Conservation (phyloP, 148 eudicot genomes). For the Chenopodium berlandieri region DNA sequence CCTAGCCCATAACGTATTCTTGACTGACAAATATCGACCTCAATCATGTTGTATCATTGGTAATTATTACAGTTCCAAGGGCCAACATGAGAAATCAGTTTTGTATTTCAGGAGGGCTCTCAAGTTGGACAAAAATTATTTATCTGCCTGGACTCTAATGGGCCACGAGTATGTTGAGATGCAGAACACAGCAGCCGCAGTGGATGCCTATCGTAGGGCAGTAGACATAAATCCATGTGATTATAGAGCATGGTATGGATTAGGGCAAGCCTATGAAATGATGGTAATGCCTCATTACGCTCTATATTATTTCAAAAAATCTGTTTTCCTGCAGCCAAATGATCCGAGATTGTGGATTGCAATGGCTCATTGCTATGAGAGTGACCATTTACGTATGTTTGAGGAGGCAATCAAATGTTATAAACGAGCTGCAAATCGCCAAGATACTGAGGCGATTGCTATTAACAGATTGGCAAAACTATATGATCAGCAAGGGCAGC, state of each 20-base stretch:
- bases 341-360: constrained; percentile 98
- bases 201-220: constrained; percentile 94
- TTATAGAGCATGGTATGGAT: constrained; percentile 98
- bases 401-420: constrained; percentile 97
- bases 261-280: constrained; percentile 99
- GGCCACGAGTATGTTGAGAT: constrained; percentile 96
- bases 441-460: constrained; percentile 95
- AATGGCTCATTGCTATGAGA: constrained; percentile 97
- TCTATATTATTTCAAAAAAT: constrained; percentile 76
- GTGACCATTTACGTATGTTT: constrained; percentile 81
- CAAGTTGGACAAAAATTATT: constrained; percentile 78
- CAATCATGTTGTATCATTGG: constrained; percentile 97
- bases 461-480: constrained; percentile 86
- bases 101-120: constrained; percentile 88
- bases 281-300: constrained; percentile 95
- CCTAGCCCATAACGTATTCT: constrained; percentile 80
- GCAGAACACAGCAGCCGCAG: constrained; percentile 90
- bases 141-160: constrained; percentile 98
- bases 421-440: constrained; percentile 74
- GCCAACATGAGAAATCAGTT: constrained; percentile 91
- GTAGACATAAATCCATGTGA: constrained; percentile 93
- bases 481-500: constrained; percentile 64
- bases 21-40: constrained; percentile 92
- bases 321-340: constrained; percentile 83
- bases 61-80: constrained; percentile 94